These are phyloP conservation scores for Didymella pinodella DNA, from an alignment of 2,329 filamentous ascomycete species.

Conservation along the genomic window DNA sequence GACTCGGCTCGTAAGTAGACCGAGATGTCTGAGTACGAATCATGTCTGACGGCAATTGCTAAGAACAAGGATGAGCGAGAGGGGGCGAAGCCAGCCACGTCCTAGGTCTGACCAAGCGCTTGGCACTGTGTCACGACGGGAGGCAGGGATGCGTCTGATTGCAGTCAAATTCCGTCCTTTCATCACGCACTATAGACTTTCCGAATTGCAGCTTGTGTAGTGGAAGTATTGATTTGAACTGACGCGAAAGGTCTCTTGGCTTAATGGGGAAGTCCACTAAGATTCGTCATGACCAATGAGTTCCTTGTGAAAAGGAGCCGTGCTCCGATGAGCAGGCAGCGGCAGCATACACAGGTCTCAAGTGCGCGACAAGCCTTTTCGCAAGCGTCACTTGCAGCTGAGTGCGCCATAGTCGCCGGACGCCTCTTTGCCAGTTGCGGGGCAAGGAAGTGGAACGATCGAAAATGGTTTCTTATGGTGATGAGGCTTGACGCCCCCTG, in stretches of 20 bases:
- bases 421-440: not conserved
- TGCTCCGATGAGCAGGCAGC: not conserved
- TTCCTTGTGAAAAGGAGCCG: conserved; percentile 2
- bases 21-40: not conserved
- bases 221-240: not conserved
- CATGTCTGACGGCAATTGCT: not conserved
- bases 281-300: not conserved
- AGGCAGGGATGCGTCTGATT: not conserved
- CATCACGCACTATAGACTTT: no score
- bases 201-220: not conserved
- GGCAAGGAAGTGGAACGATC: conserved; percentile 1
- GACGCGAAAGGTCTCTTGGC: not conserved
- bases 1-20: not conserved
- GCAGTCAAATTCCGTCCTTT: no score
- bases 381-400: not conserved
- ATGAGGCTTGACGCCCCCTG: not conserved
- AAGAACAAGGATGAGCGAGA: not conserved
- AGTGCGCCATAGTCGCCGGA: not conserved
- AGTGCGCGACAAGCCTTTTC: not conserved
- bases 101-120: conserved; percentile 1
- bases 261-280: not conserved
- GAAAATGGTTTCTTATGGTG: not conserved
- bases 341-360: not conserved
- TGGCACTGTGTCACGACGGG: no score
- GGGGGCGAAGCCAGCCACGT: conserved; percentile 1